Base-by-base conservation (phyloP, 2,329 filamentous ascomycete genomes). In the Hirsutella minnesotensis region DNA sequence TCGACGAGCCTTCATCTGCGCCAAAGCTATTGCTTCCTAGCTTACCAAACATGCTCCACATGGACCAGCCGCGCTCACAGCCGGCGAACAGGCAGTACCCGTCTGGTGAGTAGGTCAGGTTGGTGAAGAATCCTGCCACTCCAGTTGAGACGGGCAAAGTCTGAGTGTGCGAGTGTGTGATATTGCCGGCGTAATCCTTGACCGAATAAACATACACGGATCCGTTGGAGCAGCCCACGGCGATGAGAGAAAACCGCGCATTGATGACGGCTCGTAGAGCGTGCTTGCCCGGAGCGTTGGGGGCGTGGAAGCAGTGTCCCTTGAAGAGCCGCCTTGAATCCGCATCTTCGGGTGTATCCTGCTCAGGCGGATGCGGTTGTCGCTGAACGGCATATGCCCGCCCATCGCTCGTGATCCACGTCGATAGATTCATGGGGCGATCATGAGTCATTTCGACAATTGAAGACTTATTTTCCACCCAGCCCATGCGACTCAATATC, bases 11-110 rank as follows among this genome's bases (percentile, higher is more conserved):
- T 21, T 70, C 67, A 53, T 94, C 85, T 12, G 77, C 72, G 7
- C 74, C 72, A 58, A 96, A 96, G 56, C 86, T 95, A 52, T 79
- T 86, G 43, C 83, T 88, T 13, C 88, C 82, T 3, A 83, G 75
- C 61, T 95, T 95, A 29, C 92, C 92, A 62, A 94, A 98, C 31
- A 96, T 92, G 59, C 90, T 96, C 90, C 90, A 98, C 38, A 81
- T 90, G 4, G 86, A 83, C 92, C 92, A 98, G 1, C 92, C 94
- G 45, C 82, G 80, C 54, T 92, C 82, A 56, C 90, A 96, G 1
- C 90, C 92, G 36, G 84, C 88, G 62, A 98, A 95, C 9, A 98
- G 73, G 59, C 89, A 95, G 60, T 96, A 95, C 16, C 92, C 92
- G 60, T 98, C 92, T 0, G 90, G 88, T 1, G 92, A 95, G 66